Percentiles rank a stretch among this genome's conserved stretches.
Evolutionary conservation across 371 early-diverging fungal species (phyloP).

Genomic region (Mortierella polycephala): DNA sequence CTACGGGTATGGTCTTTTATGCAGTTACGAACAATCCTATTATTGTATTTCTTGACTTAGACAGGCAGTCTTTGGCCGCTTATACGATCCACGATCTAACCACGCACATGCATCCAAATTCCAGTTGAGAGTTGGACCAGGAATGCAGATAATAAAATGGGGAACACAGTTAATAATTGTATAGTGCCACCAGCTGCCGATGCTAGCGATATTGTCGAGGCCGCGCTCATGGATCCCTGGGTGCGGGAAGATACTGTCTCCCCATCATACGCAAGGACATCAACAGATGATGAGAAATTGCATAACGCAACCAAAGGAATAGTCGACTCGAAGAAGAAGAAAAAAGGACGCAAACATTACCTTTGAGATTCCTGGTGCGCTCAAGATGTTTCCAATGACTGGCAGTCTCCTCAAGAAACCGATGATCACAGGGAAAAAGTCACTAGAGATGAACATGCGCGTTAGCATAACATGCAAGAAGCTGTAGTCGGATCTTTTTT

Average conservation of each 20-base stretch:
- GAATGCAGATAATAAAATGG: no score
- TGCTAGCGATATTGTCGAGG: no score
- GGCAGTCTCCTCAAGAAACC: slow-evolving; percentile 89
- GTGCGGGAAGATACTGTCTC: slow-evolving; percentile 33
- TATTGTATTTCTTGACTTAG: background rate
- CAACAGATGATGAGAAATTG: no score
- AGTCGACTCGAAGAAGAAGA: background rate
- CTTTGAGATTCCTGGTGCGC: slow-evolving; percentile 82
- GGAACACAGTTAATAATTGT: background rate
- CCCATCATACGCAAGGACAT: background rate
- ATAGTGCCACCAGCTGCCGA: background rate
- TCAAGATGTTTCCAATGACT: slow-evolving; percentile 86
- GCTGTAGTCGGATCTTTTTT: background rate
- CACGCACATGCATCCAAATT: background rate
- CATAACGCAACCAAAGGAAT: background rate
- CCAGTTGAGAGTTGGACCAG: no score
- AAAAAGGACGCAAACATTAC: slow-evolving; percentile 51
- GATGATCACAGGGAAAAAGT: slow-evolving; percentile 93
- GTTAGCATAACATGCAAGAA: background rate
- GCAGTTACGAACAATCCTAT: no score
- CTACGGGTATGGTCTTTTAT: no score
- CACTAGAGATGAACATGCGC: slow-evolving; percentile 60
- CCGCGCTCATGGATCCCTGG: slow-evolving; percentile 20
- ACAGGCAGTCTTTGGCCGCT: slow-evolving; percentile 3
- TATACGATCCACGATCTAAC: background rate